Conservation (phyloP, 2,329 filamentous ascomycete genomes). For the Macrophomina pseudophaseolina region DNA sequence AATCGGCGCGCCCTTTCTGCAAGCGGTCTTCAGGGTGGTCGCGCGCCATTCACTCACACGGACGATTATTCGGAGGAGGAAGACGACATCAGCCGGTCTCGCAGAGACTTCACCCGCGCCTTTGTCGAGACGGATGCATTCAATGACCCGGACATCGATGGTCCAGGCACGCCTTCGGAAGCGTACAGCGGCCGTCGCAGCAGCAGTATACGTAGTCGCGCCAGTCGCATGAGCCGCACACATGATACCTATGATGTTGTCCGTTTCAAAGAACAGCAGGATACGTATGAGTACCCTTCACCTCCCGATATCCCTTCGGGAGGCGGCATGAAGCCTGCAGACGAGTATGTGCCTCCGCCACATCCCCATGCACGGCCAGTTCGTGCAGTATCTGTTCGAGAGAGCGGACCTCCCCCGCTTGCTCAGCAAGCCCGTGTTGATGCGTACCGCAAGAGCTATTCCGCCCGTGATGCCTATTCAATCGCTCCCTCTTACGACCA, state of each 20-base stretch:
- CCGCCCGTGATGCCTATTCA: slow-evolving; percentile 2
- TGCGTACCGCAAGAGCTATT: not conserved
- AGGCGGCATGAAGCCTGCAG: slow-evolving; percentile 12
- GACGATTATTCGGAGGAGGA: slow-evolving; percentile 23
- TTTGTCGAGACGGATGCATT: slow-evolving; percentile 25
- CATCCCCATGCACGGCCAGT: not conserved
- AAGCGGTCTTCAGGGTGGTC: slow-evolving; percentile 17
- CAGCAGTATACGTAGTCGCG: slow-evolving; percentile 11
- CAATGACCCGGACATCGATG: slow-evolving; percentile 13
- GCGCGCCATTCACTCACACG: slow-evolving; percentile 16
- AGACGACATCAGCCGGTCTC: slow-evolving; percentile 16
- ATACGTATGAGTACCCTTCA: slow-evolving; percentile 3
- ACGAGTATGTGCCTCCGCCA: slow-evolving; percentile 12
- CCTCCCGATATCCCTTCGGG: not conserved
- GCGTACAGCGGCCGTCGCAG: slow-evolving; percentile 18
- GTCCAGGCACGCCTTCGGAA: slow-evolving; percentile 8
- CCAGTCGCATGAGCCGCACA: slow-evolving; percentile 5
- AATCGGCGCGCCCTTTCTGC: slow-evolving; percentile 19
- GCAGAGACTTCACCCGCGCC: slow-evolving; percentile 24
- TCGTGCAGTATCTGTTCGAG: not conserved
- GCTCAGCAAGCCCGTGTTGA: not conserved
- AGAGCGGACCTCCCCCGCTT: not conserved
- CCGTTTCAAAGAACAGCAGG: not conserved
- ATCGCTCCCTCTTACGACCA: not conserved
- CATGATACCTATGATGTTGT: slow-evolving; percentile 10